Percentiles rank a stretch among this genome's conserved stretches.
These are phyloP conservation scores for Lignosus rhinocerotis DNA, from an alignment of 1,284 basidiomycete genomes.

Conservation along the genomic window DNA sequence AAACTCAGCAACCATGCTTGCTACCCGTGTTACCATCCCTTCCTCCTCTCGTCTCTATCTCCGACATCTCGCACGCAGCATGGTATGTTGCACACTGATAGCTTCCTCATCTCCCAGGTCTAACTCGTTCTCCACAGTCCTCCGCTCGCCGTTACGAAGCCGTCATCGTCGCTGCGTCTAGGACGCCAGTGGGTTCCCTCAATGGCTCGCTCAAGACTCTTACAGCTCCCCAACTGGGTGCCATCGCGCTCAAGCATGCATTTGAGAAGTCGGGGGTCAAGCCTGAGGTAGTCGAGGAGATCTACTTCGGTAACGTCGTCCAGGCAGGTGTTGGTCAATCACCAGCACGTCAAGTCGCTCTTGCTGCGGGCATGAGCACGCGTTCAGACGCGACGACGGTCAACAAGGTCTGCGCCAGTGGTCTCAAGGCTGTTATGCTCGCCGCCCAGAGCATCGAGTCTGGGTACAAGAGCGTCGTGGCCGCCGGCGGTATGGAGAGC, in stretches of 20 bases:
- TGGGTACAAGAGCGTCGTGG: conserved; percentile 86
- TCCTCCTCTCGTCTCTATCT: conserved; percentile 37
- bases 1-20: conserved; percentile 35
- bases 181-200: conserved; percentile 94
- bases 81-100: conserved; percentile 32
- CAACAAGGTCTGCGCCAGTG: conserved; percentile 98
- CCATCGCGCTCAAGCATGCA: conserved; percentile 88
- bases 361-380: conserved; percentile 80
- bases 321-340: conserved; percentile 96
- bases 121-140: conserved; percentile 25
- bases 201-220: conserved; percentile 88
- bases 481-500: conserved; percentile 96
- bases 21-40: conserved; percentile 37
- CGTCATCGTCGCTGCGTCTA: conserved; percentile 92
- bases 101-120: not conserved
- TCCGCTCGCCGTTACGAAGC: conserved; percentile 60
- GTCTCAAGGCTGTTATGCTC: conserved; percentile 93
- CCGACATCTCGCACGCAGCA: conserved; percentile 39
- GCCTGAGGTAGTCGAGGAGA: conserved; percentile 85
- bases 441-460: conserved; percentile 89
- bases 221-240: conserved; percentile 90
- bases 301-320: conserved; percentile 97
- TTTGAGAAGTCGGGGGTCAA: conserved; percentile 80
- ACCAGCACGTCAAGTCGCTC: conserved; percentile 93
- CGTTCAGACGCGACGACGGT: conserved; percentile 96